Conservation (phyloP, 768 basidiomycete species). For the Tulasnella sp. region DNA sequence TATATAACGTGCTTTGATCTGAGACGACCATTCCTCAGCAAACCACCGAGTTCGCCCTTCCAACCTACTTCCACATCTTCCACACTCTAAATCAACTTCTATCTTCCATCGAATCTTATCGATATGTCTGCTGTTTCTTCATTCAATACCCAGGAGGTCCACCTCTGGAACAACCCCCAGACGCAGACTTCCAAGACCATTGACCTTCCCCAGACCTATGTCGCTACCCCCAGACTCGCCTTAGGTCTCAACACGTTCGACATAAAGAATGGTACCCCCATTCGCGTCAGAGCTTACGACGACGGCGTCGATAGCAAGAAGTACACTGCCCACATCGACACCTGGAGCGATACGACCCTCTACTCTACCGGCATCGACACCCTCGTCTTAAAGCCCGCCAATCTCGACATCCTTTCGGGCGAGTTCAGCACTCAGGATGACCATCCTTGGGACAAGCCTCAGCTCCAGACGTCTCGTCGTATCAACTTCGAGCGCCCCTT, state of each 20-base stretch:
- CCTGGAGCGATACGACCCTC: background rate
- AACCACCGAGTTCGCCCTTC: background rate
- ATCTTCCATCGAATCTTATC: background rate
- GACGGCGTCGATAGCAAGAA: background rate
- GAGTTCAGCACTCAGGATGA: background rate
- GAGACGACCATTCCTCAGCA: background rate
- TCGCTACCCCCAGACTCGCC: background rate
- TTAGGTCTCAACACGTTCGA: background rate
- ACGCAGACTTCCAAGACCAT: background rate
- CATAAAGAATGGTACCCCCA: background rate
- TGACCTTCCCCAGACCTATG: background rate
- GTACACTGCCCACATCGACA: background rate
- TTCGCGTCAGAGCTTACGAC: background rate
- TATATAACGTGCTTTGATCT: background rate
- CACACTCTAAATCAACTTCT: background rate
- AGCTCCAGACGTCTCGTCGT: background rate
- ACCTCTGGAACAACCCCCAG: background rate
- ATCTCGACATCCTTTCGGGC: background rate
- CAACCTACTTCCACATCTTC: background rate
- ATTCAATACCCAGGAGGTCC: background rate
- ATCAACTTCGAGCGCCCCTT: background rate
- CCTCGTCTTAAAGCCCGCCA: background rate
- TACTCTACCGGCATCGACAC: background rate
- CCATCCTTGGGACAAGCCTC: background rate
- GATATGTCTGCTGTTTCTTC: background rate